These are phyloP conservation scores for Neonectria sp. DNA, from an alignment of 2,329 filamentous ascomycete species.

Conservation along the genomic window DNA sequence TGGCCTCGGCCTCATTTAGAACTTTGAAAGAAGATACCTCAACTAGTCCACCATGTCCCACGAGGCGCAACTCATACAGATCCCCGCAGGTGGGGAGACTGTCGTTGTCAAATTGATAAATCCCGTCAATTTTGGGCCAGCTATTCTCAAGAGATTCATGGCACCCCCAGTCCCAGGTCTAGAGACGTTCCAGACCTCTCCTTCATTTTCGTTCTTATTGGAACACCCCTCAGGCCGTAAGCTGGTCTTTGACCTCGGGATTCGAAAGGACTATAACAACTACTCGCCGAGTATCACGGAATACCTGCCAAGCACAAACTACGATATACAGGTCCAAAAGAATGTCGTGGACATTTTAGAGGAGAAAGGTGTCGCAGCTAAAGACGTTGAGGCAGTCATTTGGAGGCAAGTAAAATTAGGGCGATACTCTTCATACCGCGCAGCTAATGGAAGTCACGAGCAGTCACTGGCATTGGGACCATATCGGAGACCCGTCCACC, in stretches of 20 bases:
- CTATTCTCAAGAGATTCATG: constrained; percentile 57
- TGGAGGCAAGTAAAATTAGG: constrained; percentile 36
- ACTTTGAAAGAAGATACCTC: neutral
- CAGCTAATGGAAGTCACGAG: neutral
- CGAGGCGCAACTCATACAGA: neutral
- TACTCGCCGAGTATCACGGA: constrained; percentile 45
- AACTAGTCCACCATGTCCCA: neutral
- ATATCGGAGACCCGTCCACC: constrained; percentile 63
- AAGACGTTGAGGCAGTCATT: constrained; percentile 39
- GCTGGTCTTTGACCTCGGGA: constrained; percentile 50
- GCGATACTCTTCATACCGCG: neutral
- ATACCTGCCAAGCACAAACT: constrained; percentile 47
- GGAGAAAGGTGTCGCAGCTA: constrained; percentile 16
- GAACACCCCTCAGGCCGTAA: constrained; percentile 49
- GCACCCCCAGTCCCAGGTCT: constrained; percentile 53
- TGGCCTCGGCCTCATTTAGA: neutral
- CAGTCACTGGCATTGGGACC: constrained; percentile 66
- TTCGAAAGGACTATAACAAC: constrained; percentile 49
- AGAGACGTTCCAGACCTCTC: constrained; percentile 49
- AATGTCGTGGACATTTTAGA: constrained; percentile 44
- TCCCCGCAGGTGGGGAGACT: constrained; percentile 29
- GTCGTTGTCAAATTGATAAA: constrained; percentile 54
- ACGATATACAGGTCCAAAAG: constrained; percentile 45
- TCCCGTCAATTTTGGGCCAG: constrained; percentile 57
- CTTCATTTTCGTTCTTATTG: constrained; percentile 50